Evolutionary conservation across 257 asterid genomes (phyloP).

Genomic region (Parsonsia alboflavescens): DNA sequence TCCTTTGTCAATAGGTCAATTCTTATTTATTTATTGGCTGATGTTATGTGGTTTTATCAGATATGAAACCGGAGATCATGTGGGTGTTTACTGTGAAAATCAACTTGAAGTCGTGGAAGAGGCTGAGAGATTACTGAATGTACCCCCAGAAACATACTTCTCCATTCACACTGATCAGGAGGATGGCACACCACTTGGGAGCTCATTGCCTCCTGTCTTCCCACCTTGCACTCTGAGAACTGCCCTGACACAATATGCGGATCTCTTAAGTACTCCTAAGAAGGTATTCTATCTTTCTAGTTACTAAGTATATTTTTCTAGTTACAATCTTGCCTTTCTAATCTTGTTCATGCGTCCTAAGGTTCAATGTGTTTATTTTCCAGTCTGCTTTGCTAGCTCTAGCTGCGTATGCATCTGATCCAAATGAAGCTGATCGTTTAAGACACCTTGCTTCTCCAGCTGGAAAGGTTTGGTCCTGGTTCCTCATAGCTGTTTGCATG

Average conservation of each 20-base stretch:
- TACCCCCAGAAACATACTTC: constrained; percentile 77
- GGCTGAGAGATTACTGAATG: constrained; percentile 69
- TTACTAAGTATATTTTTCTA: constrained; percentile 25
- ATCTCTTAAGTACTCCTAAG: constrained; percentile 82
- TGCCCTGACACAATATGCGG: constrained; percentile 83
- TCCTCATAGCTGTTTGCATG: not conserved
- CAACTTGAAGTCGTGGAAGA: constrained; percentile 76
- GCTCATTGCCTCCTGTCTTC: constrained; percentile 74
- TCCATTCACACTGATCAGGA: constrained; percentile 75
- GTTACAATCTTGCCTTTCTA: not conserved
- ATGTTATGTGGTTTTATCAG: constrained; percentile 30
- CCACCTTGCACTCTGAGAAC: constrained; percentile 90
- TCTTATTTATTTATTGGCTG: constrained; percentile 7
- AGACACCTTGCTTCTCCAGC: constrained; percentile 85
- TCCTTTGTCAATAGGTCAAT: not conserved
- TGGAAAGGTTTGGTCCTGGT: constrained; percentile 71
- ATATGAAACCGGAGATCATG: constrained; percentile 96
- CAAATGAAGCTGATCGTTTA: constrained; percentile 77
- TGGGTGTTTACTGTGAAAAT: constrained; percentile 95
- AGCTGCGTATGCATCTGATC: constrained; percentile 78
- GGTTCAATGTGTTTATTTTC: constrained; percentile 16
- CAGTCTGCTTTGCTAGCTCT: constrained; percentile 79
- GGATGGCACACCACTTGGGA: constrained; percentile 69
- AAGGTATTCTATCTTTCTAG: constrained; percentile 41
- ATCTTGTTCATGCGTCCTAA: constrained; percentile 8